Evolutionary conservation across 371 early-diverging fungal genomes (phyloP), one percentile per base, ranked within the genome.

Genomic region (Batkoa obscura): DNA sequence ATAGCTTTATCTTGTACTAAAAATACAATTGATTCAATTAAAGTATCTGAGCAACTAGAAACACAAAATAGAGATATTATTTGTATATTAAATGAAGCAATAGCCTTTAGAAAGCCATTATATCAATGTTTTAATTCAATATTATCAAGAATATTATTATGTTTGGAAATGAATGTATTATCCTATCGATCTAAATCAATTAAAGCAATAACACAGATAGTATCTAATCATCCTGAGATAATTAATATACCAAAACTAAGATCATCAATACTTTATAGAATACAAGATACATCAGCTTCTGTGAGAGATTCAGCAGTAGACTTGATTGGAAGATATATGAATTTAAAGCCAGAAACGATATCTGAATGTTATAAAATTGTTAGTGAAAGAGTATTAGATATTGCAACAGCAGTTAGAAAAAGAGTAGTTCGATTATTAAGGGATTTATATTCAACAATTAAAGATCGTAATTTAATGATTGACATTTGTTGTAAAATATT

Each of bases 291-390:
- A 32, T 90, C 92, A 8, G 77, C 91, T 13, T 73, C 80, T 10
- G 94, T 95, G 1, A 78, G 96, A 37, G 94, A 92, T 69, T 86
- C 86, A 6, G 88, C 91, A 2, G 75, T 92, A 8, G 90, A 93
- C 37, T 65, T 92, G 12, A 70, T 93, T 2, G 88, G 92, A 6
- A 83, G 78, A 54, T 87, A 85, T 61, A 62, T 89, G 38, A 62
- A 76, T 6, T 72, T 72, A 52, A 76, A 81, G 38, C 65, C 68
- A 1, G 71, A 68, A 43, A 68, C 87, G 9, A 72, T 82, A 0
- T 62, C 63, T 23, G 70, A 82, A 53, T 81, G 90, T 54, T 90
- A 86, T 58, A 74, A 78, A 36, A 64, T 81, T 38, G 69, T 90
- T 41, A 77, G 82, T 57, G 79, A 75, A 9, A 64, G 88, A 43